Evolutionary conservation across 2,329 filamentous ascomycete genomes (phyloP).

Genomic region (Gremmenia infestans): DNA sequence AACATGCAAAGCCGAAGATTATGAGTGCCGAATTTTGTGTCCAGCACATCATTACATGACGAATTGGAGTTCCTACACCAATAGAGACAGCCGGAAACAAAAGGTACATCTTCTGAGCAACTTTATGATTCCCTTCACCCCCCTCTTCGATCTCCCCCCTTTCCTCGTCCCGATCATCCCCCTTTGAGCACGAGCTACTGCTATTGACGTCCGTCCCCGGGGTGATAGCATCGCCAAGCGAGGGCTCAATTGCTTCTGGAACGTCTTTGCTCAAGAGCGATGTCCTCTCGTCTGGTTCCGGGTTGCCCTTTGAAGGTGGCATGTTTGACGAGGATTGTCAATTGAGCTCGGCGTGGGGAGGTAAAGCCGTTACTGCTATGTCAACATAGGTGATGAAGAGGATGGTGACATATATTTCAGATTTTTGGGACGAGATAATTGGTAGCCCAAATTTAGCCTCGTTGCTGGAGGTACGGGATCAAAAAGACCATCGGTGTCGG

Average conservation of each 20-base stretch:
- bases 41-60: not conserved
- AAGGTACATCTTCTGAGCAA: slow-evolving; percentile 44
- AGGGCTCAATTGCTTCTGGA: not conserved
- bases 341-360: too few relatives aligned
- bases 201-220: not conserved
- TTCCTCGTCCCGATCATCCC: slow-evolving; percentile 12
- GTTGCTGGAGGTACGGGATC: too few relatives aligned
- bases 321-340: too few relatives aligned
- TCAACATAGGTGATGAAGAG: too few relatives aligned
- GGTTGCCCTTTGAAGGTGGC: not conserved
- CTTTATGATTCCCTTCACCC: slow-evolving; percentile 17
- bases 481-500: too few relatives aligned
- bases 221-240: not conserved
- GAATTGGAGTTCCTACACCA: slow-evolving; percentile 41
- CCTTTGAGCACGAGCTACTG: not conserved
- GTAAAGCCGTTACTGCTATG: too few relatives aligned
- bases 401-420: too few relatives aligned
- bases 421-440: too few relatives aligned
- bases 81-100: slow-evolving; percentile 58
- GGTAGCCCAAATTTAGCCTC: too few relatives aligned
- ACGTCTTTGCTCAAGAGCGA: slow-evolving; percentile 1
- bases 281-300: slow-evolving; percentile 4
- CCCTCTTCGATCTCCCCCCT: slow-evolving; percentile 9
- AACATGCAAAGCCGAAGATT: too few relatives aligned
- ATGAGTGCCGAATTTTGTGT: not conserved